Conservation (phyloP, 305 asterid species). For the Rubia tinctorum region DNA sequence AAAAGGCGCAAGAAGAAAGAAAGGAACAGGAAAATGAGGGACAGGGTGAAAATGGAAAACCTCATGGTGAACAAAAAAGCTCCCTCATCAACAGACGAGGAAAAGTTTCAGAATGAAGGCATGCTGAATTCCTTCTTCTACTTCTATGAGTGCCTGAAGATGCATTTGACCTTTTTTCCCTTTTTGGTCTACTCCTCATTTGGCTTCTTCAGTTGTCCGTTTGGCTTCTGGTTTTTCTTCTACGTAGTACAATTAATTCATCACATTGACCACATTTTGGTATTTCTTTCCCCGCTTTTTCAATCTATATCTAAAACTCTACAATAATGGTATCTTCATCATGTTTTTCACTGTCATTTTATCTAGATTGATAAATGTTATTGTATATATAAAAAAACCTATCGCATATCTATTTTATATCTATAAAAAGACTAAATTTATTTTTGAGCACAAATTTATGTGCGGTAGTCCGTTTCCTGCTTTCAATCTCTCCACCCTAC, state of each 20-base stretch:
- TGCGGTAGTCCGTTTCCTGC: too few species aligned
- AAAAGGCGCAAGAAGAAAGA: constrained; percentile 21
- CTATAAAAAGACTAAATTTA: too few species aligned
- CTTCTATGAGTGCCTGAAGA: not conserved
- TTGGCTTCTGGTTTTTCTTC: not conserved
- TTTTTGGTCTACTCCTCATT: not conserved
- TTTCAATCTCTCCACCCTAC: too few species aligned
- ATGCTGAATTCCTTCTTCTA: not conserved
- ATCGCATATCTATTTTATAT: too few species aligned
- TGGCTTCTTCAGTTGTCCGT: not conserved
- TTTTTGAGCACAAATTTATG: too few species aligned
- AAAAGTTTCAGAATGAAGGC: not conserved
- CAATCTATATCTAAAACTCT: not conserved
- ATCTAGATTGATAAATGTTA: too few species aligned
- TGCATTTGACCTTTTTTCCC: constrained; percentile 11
- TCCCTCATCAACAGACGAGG: constrained; percentile 14
- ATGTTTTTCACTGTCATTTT: not conserved
- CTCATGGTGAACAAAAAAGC: constrained; percentile 9
- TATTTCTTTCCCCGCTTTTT: not conserved
- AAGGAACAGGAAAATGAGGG: constrained; percentile 25
- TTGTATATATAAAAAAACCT: too few species aligned
- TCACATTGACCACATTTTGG: too few species aligned
- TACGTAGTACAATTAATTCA: not conserved
- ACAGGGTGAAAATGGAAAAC: constrained; percentile 14
- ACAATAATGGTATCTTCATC: not conserved